These are phyloP conservation scores for Delitschia confertaspora DNA, from an alignment of 495 filamentous ascomycete genomes.

Conservation along the genomic window DNA sequence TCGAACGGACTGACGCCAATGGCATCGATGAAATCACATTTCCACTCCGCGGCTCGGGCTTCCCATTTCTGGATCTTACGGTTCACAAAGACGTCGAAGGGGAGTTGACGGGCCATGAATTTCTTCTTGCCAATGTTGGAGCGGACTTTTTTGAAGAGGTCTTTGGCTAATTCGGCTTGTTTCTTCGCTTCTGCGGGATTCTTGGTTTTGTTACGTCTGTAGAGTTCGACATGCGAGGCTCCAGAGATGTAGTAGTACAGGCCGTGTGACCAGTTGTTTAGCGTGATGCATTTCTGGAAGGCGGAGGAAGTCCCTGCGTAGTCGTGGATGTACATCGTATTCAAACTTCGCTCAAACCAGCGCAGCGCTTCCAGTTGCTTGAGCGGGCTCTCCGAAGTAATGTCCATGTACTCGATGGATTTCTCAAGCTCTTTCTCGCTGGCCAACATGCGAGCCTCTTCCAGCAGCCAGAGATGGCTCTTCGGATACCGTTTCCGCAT, in stretches of 20 bases:
- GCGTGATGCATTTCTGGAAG: slow-evolving; percentile 61
- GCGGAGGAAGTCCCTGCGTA: slow-evolving; percentile 62
- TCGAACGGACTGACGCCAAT: slow-evolving; percentile 74
- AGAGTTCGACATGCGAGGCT: slow-evolving; percentile 65
- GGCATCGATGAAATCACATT: slow-evolving; percentile 66
- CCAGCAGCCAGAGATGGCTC: slow-evolving; percentile 77
- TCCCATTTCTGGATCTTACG: slow-evolving; percentile 90
- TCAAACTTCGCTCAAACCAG: slow-evolving; percentile 76
- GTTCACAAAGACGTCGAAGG: slow-evolving; percentile 79
- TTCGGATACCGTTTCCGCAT: slow-evolving; percentile 76
- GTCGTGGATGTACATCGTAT: slow-evolving; percentile 66
- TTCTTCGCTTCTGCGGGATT: slow-evolving; percentile 43
- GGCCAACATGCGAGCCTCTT: slow-evolving; percentile 74
- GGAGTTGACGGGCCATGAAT: slow-evolving; percentile 81
- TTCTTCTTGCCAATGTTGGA: slow-evolving; percentile 72
- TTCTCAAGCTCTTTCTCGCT: slow-evolving; percentile 57
- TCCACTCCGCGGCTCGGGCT: slow-evolving; percentile 58
- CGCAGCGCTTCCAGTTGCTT: slow-evolving; percentile 74
- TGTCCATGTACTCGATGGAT: slow-evolving; percentile 55
- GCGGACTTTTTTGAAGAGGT: slow-evolving; percentile 63
- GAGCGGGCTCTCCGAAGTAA: slow-evolving; percentile 56
- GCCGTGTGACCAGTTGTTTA: slow-evolving; percentile 86
- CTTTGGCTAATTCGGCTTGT: slow-evolving; percentile 57
- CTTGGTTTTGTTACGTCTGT: slow-evolving; percentile 50
- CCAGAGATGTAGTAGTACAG: slow-evolving; percentile 89